Evolutionary conservation across 345 rosid species (phyloP).

Genomic region (Gossypium anomalum): DNA sequence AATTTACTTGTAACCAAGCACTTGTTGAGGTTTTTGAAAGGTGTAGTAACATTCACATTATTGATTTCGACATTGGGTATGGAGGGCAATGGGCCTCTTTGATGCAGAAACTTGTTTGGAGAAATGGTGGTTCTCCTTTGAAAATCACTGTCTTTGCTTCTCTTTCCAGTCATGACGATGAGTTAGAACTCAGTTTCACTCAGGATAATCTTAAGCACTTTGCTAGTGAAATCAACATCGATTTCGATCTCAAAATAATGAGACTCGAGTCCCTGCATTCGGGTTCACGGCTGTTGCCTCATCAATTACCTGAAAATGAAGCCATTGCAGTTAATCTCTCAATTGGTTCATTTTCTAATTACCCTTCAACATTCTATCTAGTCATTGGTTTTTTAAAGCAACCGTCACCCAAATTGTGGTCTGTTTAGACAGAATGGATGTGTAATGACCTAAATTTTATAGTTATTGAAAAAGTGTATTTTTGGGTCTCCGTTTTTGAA

Average conservation of each 20-base stretch:
- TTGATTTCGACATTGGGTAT: conserved; percentile 82
- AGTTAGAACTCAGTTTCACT: conserved; percentile 62
- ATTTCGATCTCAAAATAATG: conserved; percentile 56
- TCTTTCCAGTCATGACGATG: conserved; percentile 45
- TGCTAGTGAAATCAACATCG: conserved; percentile 60
- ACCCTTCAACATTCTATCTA: conserved; percentile 48
- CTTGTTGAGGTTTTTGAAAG: conserved; percentile 66
- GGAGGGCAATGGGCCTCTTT: conserved; percentile 95
- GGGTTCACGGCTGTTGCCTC: conserved; percentile 36
- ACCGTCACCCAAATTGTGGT: conserved; percentile 72
- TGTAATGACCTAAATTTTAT: no score
- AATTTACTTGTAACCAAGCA: conserved; percentile 84
- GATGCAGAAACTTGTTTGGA: conserved; percentile 77
- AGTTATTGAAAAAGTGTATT: no score
- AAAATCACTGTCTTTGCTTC: conserved; percentile 72
- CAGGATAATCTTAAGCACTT: conserved; percentile 64
- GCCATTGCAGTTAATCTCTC: conserved; percentile 76
- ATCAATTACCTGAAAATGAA: conserved; percentile 31
- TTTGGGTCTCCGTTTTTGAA: no score
- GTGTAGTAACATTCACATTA: conserved; percentile 58
- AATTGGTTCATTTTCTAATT: conserved; percentile 44
- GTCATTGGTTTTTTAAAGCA: conserved; percentile 70
- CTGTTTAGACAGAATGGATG: conserved; percentile 74
- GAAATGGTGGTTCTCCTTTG: conserved; percentile 52
- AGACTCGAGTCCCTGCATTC: conserved; percentile 51